Evolutionary conservation across 306 rosid species (phyloP).

Genomic region (Quercus wislizeni): DNA sequence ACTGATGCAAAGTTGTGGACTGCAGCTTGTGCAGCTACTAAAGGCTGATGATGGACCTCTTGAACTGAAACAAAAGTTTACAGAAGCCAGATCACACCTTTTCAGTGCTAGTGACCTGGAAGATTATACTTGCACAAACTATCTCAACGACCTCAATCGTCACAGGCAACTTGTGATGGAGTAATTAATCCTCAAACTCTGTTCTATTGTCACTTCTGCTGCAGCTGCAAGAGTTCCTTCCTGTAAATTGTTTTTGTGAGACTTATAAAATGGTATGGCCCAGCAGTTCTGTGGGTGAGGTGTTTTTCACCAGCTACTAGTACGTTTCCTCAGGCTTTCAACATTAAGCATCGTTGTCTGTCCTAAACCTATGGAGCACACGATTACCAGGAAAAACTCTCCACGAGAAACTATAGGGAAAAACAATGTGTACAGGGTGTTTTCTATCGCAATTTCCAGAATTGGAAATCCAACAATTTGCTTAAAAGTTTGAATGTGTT

Average conservation of each 20-base stretch:
- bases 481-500: not conserved
- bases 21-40: conserved; percentile 57
- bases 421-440: not conserved
- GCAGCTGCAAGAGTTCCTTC: not conserved
- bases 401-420: not conserved
- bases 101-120: conserved; percentile 77
- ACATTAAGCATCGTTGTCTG: conserved; percentile 22
- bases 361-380: conserved; percentile 16
- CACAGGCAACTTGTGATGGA: conserved; percentile 82
- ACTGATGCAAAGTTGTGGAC: not conserved
- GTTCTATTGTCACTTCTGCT: not conserved
- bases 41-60: conserved; percentile 50
- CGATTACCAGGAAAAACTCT: not conserved
- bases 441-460: not conserved
- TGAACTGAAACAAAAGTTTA: conserved; percentile 37
- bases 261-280: conserved; percentile 22
- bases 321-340: conserved; percentile 15
- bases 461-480: not conserved
- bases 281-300: conserved; percentile 11
- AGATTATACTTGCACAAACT: conserved; percentile 80
- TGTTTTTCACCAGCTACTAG: conserved; percentile 20
- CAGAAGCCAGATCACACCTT: conserved; percentile 35
- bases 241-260: conserved; percentile 16
- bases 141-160: conserved; percentile 77
- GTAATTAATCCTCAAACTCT: conserved; percentile 35